Percentiles rank a stretch among this genome's conserved stretches.
phyloP scores from a whole-genome alignment of 352 stramenopile genomes.

The Aphanomyces astaci region DNA sequence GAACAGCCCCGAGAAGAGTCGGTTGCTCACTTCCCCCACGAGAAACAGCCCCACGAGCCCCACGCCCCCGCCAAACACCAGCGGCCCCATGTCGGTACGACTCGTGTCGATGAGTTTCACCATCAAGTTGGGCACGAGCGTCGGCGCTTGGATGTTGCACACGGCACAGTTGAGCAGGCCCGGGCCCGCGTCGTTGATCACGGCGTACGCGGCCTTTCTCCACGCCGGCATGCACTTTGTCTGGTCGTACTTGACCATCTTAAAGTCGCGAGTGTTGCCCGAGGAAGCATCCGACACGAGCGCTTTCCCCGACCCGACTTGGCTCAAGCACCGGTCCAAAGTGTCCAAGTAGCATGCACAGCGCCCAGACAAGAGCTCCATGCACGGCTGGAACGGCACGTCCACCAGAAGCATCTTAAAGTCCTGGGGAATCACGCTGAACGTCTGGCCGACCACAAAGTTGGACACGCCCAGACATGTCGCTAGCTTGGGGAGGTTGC shows the following conservation, averaged over 20 bases:
- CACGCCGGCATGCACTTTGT: slow-evolving; percentile 24
- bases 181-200: slow-evolving; percentile 18
- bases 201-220: slow-evolving; percentile 3
- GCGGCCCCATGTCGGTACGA: slow-evolving; percentile 11
- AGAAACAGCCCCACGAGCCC: slow-evolving; percentile 37
- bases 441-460: slow-evolving; percentile 36
- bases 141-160: slow-evolving; percentile 23
- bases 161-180: slow-evolving; percentile 26
- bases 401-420: slow-evolving; percentile 58
- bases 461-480: slow-evolving; percentile 50
- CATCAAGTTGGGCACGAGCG: neutral
- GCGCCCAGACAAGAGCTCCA: slow-evolving; percentile 45
- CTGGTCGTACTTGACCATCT: slow-evolving; percentile 21
- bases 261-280: neutral
- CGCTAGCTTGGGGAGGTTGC: slow-evolving; percentile 57
- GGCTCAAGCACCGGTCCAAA: slow-evolving; percentile 52
- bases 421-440: slow-evolving; percentile 48
- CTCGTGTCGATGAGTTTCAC: slow-evolving; percentile 12
- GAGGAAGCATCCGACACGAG: slow-evolving; percentile 28
- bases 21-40: slow-evolving; percentile 59
- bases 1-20: slow-evolving; percentile 49
- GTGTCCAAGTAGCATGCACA: slow-evolving; percentile 67
- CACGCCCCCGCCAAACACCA: slow-evolving; percentile 35
- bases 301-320: slow-evolving; percentile 31
- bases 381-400: slow-evolving; percentile 64